phyloP scores from a whole-genome alignment of 176 grass and related monocot genomes.

The Triticum timopheevii region DNA sequence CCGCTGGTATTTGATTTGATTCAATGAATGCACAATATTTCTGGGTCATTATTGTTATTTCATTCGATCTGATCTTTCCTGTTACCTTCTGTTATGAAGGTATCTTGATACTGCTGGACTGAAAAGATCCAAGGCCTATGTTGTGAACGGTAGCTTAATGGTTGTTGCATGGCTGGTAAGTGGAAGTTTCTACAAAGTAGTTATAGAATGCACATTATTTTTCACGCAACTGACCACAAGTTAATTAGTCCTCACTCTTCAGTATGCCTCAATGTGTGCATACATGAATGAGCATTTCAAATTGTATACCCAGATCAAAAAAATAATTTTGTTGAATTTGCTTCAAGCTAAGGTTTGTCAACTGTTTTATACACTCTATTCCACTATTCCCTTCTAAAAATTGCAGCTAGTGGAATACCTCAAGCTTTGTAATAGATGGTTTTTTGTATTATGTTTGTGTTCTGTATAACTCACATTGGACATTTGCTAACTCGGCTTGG shows the following conservation, averaged over 20 bases:
- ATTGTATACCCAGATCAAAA: conserved; percentile 5
- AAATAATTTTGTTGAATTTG: not conserved
- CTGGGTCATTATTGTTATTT: not conserved
- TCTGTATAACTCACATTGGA: not conserved
- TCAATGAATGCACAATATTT: conserved; percentile 21
- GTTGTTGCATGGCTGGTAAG: conserved; percentile 94
- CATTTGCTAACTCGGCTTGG: not conserved
- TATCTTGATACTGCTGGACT: conserved; percentile 94
- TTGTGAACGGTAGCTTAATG: conserved; percentile 83
- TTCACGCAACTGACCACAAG: not conserved
- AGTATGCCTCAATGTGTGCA: not conserved
- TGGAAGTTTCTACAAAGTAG: conserved; percentile 30
- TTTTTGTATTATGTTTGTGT: not conserved
- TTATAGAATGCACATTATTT: not conserved
- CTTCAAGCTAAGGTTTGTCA: not conserved
- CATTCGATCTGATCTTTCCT: conserved; percentile 23
- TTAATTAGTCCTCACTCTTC: not conserved
- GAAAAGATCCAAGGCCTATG: conserved; percentile 94
- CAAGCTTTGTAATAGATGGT: not conserved
- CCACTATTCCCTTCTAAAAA: not conserved
- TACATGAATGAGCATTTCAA: conserved; percentile 13
- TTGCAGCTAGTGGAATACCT: not conserved
- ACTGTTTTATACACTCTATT: not conserved
- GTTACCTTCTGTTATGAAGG: conserved; percentile 53
- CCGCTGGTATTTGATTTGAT: conserved; percentile 71